Conservation (phyloP, 2,329 filamentous ascomycete species). For the Fusarium mangiferae region DNA sequence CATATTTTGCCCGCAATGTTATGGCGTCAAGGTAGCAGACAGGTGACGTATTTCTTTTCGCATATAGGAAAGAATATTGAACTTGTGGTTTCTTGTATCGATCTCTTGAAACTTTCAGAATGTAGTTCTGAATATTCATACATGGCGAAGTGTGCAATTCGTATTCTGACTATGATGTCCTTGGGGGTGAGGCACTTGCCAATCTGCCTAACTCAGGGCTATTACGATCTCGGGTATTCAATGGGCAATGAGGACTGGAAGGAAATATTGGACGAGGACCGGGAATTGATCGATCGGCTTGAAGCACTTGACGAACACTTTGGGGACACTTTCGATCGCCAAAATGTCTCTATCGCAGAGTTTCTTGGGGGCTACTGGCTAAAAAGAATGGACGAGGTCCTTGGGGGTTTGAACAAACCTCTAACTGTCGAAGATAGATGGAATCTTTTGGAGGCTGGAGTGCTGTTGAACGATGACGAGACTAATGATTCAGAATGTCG, state of each 20-base stretch:
- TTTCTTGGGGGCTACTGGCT: background rate
- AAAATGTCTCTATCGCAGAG: rapidly evolving
- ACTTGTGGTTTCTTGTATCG: rapidly evolving
- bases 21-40: rapidly evolving
- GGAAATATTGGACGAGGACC: background rate
- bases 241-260: background rate
- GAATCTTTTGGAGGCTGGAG: rapidly evolving
- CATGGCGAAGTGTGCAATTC: too few relatives aligned
- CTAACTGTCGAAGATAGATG: rapidly evolving
- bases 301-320: background rate
- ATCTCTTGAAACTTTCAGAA: rapidly evolving
- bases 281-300: background rate
- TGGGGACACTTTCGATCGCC: rapidly evolving
- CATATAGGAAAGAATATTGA: rapidly evolving
- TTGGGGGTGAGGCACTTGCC: background rate
- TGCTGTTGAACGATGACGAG: too few relatives aligned
- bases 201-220: background rate
- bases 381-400: background rate
- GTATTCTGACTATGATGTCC: background rate
- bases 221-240: too few relatives aligned
- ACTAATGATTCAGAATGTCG: too few relatives aligned
- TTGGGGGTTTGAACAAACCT: too few relatives aligned
- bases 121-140: too few relatives aligned
- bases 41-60: background rate
- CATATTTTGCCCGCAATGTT: background rate